Conservation (phyloP, 2,329 filamentous ascomycete species). For the Xylariaceae sp. region DNA sequence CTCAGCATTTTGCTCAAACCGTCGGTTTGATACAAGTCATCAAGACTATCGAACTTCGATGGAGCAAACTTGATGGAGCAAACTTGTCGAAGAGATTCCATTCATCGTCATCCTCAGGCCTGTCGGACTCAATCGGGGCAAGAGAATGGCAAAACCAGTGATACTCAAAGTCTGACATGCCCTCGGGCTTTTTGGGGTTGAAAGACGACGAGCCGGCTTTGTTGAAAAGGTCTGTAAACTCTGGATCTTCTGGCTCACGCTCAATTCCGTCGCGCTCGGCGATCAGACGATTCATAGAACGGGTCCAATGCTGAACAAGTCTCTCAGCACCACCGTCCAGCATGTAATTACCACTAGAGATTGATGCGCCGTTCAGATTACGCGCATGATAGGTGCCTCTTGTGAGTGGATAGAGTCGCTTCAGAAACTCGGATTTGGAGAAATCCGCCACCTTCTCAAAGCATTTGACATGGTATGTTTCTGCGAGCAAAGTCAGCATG, state of each 20-base stretch:
- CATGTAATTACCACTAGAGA: background rate
- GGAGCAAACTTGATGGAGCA: background rate
- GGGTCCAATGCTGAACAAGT: background rate
- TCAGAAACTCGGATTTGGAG: background rate
- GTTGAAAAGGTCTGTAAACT: background rate
- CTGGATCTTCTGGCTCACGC: background rate
- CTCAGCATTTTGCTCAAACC: background rate
- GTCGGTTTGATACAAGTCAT: background rate
- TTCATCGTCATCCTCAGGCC: background rate
- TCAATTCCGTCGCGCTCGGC: background rate
- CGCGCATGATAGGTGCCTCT: background rate
- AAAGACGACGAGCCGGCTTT: background rate
- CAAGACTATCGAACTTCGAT: background rate
- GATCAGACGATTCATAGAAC: background rate
- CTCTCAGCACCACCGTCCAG: background rate
- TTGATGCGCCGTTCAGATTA: background rate
- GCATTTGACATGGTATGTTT: background rate
- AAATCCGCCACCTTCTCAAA: background rate
- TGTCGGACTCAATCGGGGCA: background rate
- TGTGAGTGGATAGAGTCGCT: background rate
- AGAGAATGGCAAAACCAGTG: background rate
- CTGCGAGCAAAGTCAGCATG: background rate
- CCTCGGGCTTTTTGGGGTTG: background rate
- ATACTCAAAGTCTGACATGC: background rate
- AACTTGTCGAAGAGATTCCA: background rate